These are phyloP conservation scores for Calophaca sinica DNA, from an alignment of 306 rosid genomes.

Conservation along the genomic window DNA sequence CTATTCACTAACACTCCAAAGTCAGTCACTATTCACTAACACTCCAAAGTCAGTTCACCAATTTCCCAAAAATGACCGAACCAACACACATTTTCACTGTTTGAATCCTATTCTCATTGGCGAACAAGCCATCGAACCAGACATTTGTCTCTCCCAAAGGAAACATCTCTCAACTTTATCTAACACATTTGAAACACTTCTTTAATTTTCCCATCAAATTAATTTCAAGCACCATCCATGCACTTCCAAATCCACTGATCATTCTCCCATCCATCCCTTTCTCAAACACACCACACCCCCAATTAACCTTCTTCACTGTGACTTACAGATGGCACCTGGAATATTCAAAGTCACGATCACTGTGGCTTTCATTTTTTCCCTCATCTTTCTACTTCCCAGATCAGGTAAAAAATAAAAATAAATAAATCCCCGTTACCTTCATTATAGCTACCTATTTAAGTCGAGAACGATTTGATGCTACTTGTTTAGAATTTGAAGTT, in stretches of 20 bases:
- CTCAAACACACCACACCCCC: no score
- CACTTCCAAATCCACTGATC: no score
- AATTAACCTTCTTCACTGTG: no score
- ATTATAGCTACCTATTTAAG: not conserved
- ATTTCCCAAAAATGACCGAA: constrained; percentile 53
- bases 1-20: constrained; percentile 53
- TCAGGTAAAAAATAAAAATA: constrained; percentile 66
- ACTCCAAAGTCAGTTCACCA: constrained; percentile 58
- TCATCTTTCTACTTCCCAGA: constrained; percentile 51
- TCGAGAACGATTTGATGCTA: not conserved
- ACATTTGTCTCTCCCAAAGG: constrained; percentile 59
- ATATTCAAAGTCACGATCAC: constrained; percentile 51
- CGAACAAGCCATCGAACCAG: constrained; percentile 50
- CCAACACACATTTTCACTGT: constrained; percentile 44
- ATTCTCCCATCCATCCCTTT: no score
- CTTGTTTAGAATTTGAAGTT: not conserved
- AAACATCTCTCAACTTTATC: constrained; percentile 59
- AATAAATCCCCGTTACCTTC: not conserved
- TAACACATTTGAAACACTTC: constrained; percentile 24
- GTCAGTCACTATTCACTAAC: constrained; percentile 52
- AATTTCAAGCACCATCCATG: no score
- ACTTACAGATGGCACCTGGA: no score
- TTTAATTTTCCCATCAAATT: not conserved
- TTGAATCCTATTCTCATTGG: constrained; percentile 50
- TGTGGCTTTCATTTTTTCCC: constrained; percentile 58